Conservation (phyloP, 805 yeast genomes). For the Torulaspora microellipsoides region DNA sequence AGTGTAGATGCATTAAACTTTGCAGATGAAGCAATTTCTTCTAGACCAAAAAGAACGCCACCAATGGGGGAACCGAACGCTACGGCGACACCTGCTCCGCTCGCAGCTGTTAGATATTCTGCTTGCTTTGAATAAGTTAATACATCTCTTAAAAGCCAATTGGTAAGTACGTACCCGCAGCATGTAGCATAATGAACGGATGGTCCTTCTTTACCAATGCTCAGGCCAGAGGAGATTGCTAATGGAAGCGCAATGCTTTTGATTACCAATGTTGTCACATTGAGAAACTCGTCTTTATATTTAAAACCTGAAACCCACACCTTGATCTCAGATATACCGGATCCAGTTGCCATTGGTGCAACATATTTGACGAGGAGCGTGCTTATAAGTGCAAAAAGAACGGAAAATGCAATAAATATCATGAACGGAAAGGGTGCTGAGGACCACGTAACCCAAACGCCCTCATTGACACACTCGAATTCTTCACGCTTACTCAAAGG, state of each 20-base stretch:
- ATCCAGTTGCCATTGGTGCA: slow-evolving; percentile 93
- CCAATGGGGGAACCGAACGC: slow-evolving; percentile 97
- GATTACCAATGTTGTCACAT: slow-evolving; percentile 63
- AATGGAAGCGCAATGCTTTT: slow-evolving; percentile 81
- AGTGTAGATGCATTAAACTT: slow-evolving; percentile 71
- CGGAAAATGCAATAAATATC: slow-evolving; percentile 55
- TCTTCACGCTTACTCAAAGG: slow-evolving; percentile 31
- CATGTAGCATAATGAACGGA: slow-evolving; percentile 97
- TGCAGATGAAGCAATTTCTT: slow-evolving; percentile 70
- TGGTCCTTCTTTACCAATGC: slow-evolving; percentile 98
- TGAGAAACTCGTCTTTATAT: slow-evolving; percentile 65
- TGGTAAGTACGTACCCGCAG: slow-evolving; percentile 78
- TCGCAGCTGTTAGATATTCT: slow-evolving; percentile 68
- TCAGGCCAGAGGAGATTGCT: slow-evolving; percentile 87
- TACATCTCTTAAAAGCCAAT: slow-evolving; percentile 41
- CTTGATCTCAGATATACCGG: slow-evolving; percentile 96
- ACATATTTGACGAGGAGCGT: slow-evolving; percentile 62
- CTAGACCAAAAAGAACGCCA: slow-evolving; percentile 90
- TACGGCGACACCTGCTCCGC: slow-evolving; percentile 98
- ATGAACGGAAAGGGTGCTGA: slow-evolving; percentile 44
- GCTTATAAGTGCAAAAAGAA: slow-evolving; percentile 57
- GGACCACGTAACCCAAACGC: slow-evolving; percentile 65
- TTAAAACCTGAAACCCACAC: slow-evolving; percentile 89
- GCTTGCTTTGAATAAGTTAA: slow-evolving; percentile 32
- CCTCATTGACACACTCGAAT: slow-evolving; percentile 44